Evolutionary conservation across 1,139 yeast genomes (phyloP), one percentile per base, ranked within the genome.

Genomic region (Pichia sp.): DNA sequence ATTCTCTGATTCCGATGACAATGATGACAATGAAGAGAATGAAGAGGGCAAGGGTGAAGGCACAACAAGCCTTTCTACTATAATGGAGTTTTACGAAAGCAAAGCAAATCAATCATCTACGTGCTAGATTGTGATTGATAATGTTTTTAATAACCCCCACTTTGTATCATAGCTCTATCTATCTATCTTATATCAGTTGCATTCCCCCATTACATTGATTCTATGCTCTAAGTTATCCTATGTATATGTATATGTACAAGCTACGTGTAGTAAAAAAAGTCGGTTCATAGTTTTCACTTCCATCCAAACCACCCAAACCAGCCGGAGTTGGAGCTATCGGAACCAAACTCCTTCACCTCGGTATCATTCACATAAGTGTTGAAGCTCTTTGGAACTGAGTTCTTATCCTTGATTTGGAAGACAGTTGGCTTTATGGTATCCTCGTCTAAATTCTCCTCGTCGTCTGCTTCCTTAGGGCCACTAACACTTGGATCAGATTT

Each of bases 301-400:
- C 43, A 44, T 9, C 44, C 32, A 23, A 41, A 42, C 47, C 47
- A 45, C 21, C 40, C 39, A 37, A 51, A 53, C 59, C 57, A 53
- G 13, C 51, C 46, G 6, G 45, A 32, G 14, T 35, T 38, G 10
- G 37, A 22, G 12, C 44, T 41, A 7, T 47, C 50, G 10, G 40
- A 41, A 9, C 52, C 53, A 21, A 51, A 44, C 15, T 34, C 32
- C 19, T 42, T 43, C 12, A 50, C 53, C 11, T 50, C 51, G 3
- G 53, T 42, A 37, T 50, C 43, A 21, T 49, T 52, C 29, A 47
- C 47, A 35, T 39, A 55, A 3, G 55, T 39, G 31, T 53, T 54
- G 39, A 55, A 55, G 3, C 49, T 35, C 22, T 42, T 48, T 11
- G 59, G 57, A 15, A 55, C 40, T 13, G 36, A 38, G 7, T 39